phyloP scores from a whole-genome alignment of 106 monocot genomes.

The Acorus calamus region DNA sequence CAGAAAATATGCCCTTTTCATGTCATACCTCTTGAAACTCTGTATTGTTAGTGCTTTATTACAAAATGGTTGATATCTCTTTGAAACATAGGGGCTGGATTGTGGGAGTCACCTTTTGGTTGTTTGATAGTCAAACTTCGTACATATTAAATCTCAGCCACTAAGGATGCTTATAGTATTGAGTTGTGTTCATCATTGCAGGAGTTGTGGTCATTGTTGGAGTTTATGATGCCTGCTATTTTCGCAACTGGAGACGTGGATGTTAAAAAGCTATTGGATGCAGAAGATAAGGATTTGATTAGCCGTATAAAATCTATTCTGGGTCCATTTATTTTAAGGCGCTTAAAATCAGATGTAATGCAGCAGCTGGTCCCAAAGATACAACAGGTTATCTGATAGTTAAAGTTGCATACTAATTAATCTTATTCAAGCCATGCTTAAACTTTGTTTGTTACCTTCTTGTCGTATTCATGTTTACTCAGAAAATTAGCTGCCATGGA shows the following conservation, averaged over 20 bases:
- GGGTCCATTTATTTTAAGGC: constrained; percentile 94
- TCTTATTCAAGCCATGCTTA: neutral
- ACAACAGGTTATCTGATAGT: constrained; percentile 49
- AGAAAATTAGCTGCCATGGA: neutral
- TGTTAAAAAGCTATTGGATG: constrained; percentile 71
- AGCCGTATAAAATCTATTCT: constrained; percentile 87
- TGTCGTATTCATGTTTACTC: neutral
- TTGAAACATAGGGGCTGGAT: too few relatives aligned
- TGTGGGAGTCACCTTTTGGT: too few relatives aligned
- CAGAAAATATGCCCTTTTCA: too few relatives aligned
- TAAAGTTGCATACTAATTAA: neutral
- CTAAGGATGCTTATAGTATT: neutral
- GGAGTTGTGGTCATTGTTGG: constrained; percentile 97
- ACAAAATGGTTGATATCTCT: too few relatives aligned
- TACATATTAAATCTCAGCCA: neutral
- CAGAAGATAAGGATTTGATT: constrained; percentile 64
- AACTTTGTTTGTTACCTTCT: neutral
- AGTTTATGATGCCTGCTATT: constrained; percentile 98
- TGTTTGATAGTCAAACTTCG: too few relatives aligned
- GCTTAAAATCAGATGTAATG: constrained; percentile 98
- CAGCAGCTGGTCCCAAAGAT: constrained; percentile 92
- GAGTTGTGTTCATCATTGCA: constrained; percentile 21
- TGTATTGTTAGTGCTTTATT: too few relatives aligned
- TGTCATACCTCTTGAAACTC: too few relatives aligned
- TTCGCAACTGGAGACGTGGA: constrained; percentile 84